phyloP scores from a whole-genome alignment of 192 early-diverging fungal species.

The Coemansia sp. region DNA sequence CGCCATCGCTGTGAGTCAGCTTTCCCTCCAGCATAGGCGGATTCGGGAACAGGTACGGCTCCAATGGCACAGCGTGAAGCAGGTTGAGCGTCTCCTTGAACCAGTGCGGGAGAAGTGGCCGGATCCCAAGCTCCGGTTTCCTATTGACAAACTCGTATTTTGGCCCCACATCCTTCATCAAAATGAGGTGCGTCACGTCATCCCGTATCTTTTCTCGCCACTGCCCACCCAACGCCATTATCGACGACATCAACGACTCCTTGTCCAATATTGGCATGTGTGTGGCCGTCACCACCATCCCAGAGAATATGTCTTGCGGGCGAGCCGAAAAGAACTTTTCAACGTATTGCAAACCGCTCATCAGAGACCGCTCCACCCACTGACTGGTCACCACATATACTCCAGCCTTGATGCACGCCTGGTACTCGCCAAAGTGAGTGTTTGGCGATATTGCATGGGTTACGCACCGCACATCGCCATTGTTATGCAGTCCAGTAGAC shows the following conservation, averaged over 20 bases:
- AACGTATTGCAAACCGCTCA: conserved; percentile 35
- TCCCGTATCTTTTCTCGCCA: conserved; percentile 49
- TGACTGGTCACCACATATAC: conserved; percentile 44
- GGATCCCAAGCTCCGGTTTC: conserved; percentile 59
- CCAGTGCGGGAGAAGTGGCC: conserved; percentile 73
- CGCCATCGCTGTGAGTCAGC: not conserved
- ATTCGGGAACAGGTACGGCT: conserved; percentile 56
- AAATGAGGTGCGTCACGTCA: conserved; percentile 49
- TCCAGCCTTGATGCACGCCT: conserved; percentile 29
- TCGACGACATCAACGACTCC: conserved; percentile 44
- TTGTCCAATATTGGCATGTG: conserved; percentile 49
- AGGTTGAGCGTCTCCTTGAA: conserved; percentile 70
- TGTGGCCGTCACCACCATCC: conserved; percentile 47
- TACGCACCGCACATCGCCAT: conserved; percentile 11
- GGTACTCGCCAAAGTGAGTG: conserved; percentile 56
- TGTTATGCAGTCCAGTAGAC: not conserved
- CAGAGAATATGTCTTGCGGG: conserved; percentile 46
- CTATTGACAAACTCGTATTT: conserved; percentile 57
- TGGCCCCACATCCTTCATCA: conserved; percentile 37
- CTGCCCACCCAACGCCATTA: conserved; percentile 57
- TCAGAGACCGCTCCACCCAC: conserved; percentile 47
- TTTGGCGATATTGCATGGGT: conserved; percentile 48
- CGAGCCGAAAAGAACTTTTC: conserved; percentile 48
- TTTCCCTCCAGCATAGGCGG: conserved; percentile 47
- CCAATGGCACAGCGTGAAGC: conserved; percentile 56